Percentiles rank a stretch among this genome's conserved stretches.
Conservation (phyloP, 768 basidiomycete genomes). For the Coprinopsis strossmayeri region DNA sequence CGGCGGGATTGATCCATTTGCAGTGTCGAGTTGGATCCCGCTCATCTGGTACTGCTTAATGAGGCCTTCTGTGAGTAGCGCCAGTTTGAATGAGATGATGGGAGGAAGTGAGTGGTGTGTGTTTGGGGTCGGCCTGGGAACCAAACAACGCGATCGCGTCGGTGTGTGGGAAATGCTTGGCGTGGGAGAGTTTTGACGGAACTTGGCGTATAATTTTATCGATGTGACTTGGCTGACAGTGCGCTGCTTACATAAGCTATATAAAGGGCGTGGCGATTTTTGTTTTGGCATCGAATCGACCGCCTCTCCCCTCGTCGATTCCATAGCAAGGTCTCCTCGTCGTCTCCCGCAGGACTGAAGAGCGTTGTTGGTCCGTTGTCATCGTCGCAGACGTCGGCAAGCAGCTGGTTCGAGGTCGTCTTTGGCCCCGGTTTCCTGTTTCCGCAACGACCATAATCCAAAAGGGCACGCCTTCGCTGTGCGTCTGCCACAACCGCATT, state of each 20-base stretch:
- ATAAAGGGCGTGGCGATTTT: slow-evolving; percentile 18
- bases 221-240: slow-evolving; percentile 10
- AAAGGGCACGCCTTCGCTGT: slow-evolving; percentile 95
- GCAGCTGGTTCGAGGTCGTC: slow-evolving; percentile 4
- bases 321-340: slow-evolving; percentile 35
- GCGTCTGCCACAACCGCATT: slow-evolving; percentile 58
- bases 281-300: no score
- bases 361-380: slow-evolving; percentile 33
- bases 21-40: background rate
- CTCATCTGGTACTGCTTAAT: slow-evolving; percentile 5
- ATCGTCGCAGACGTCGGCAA: slow-evolving; percentile 23
- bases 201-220: no score
- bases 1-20: background rate
- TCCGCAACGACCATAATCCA: background rate
- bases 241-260: slow-evolving; percentile 22
- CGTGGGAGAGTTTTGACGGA: background rate
- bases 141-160: slow-evolving; percentile 2
- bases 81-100: background rate
- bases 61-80: background rate
- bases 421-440: slow-evolving; percentile 13
- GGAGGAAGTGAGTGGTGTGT: background rate
- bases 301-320: slow-evolving; percentile 45
- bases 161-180: background rate
- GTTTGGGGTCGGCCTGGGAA: background rate
- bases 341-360: slow-evolving; percentile 33